Evolutionary conservation across 768 basidiomycete species (phyloP), one percentile per base, ranked within the genome.

Genomic region (Podaxis sp.): DNA sequence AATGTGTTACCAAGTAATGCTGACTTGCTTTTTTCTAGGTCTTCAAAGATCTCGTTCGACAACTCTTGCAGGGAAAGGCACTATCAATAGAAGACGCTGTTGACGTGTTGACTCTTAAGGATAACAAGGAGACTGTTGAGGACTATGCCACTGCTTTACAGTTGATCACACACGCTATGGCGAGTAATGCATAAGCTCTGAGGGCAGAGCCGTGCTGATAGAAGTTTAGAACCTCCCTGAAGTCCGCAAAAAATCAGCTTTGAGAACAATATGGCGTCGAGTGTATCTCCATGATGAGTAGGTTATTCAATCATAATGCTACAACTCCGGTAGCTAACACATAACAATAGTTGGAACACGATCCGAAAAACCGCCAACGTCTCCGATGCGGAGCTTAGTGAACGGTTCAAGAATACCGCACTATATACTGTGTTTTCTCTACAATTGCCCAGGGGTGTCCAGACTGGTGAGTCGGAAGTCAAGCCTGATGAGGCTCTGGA

Each of bases 201-300:
- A 26, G 2, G 36, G 13, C 26, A 6, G 24, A 5, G 51, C 56
- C 20, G 49, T 56, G 38, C 64, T 48, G 8, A 59, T 53, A 15
- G 36, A 33, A 53, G 33, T 37, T 38, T 37, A 93, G 89, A 81
- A 83, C 57, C 69, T 93, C 2, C 94, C 95, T 0, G 85, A 87
- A 62, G 84, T 84, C 36, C 82, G 95, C 53, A 83, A 82, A 71
- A 69, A 82, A 46, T 85, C 90, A 26, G 88, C 92, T 3, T 84
- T 91, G 69, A 81, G 87, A 51, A 87, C 85, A 36, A 82, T 93
- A 15, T 98, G 96, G 96, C 84, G 96, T 38, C 81, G 96, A 33
- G 84, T 96, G 51, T 96, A 91, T 71, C 81, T 90, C 56, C 89
- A 93, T 56, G 95, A 98, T 72, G 86, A 97, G 95, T 96, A 73